Percentiles rank a stretch among this genome's conserved stretches.
Conservation (phyloP, 345 rosid species). For the Corchorus olitorius region DNA sequence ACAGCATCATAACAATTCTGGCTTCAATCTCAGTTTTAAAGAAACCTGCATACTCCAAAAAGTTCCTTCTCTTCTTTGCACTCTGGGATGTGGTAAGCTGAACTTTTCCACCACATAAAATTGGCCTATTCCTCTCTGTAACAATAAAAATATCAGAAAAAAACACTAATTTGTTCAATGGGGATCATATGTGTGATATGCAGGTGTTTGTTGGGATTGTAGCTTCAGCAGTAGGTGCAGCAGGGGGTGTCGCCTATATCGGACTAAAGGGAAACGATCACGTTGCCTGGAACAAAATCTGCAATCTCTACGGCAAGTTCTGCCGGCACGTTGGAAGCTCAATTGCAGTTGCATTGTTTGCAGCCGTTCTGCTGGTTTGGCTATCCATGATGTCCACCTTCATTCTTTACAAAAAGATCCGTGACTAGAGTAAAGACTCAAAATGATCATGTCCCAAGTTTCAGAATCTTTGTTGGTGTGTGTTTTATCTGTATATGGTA, state of each 20-base stretch:
- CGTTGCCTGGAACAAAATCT: conserved; percentile 52
- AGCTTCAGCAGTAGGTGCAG: conserved; percentile 77
- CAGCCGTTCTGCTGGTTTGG: conserved; percentile 57
- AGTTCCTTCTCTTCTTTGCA: conserved; percentile 42
- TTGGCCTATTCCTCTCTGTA: background rate
- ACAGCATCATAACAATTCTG: conserved; percentile 54
- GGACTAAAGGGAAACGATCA: conserved; percentile 69
- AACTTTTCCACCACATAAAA: too few species aligned
- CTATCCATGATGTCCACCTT: conserved; percentile 52
- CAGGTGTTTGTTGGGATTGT: conserved; percentile 76
- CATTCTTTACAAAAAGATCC: conserved; percentile 46
- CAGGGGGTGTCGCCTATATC: conserved; percentile 72
- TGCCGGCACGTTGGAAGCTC: conserved; percentile 58
- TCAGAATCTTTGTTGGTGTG: background rate
- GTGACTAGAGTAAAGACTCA: conserved; percentile 19
- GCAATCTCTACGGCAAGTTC: conserved; percentile 57
- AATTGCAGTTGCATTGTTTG: conserved; percentile 47
- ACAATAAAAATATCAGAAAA: background rate
- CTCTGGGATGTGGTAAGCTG: conserved; percentile 57
- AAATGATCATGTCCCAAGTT: background rate
- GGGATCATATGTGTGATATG: conserved; percentile 14
- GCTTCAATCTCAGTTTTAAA: conserved; percentile 46
- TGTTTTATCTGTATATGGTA: background rate
- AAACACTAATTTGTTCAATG: background rate
- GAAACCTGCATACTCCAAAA: conserved; percentile 40